Evolutionary conservation across 1,284 basidiomycete genomes (phyloP).

Genomic region (Takashimella koratensis): DNA sequence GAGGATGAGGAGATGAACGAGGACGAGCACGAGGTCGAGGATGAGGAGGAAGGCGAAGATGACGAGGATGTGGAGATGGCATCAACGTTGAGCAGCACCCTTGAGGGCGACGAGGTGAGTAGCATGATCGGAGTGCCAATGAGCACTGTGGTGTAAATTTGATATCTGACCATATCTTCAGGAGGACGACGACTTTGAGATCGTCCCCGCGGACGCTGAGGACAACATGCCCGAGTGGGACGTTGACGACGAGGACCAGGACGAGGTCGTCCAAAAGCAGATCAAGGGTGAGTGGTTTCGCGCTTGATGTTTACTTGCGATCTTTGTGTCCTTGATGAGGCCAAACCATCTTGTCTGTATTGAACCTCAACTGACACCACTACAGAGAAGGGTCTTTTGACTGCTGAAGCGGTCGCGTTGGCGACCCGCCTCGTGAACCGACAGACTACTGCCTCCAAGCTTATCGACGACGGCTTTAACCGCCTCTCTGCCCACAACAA

Average conservation of each 20-base stretch:
- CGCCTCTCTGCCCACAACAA: slow-evolving; percentile 87
- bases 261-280: slow-evolving; percentile 65
- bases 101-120: slow-evolving; percentile 26
- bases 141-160: neutral
- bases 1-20: slow-evolving; percentile 46
- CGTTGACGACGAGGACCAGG: slow-evolving; percentile 71
- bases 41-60: slow-evolving; percentile 46
- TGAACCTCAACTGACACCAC: slow-evolving; percentile 5
- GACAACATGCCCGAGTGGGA: slow-evolving; percentile 71
- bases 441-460: slow-evolving; percentile 77
- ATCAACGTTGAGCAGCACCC: slow-evolving; percentile 19
- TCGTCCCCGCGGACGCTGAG: slow-evolving; percentile 64
- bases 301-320: neutral
- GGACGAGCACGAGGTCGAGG: slow-evolving; percentile 42
- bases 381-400: slow-evolving; percentile 77
- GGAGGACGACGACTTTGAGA: slow-evolving; percentile 61
- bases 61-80: slow-evolving; percentile 39
- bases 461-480: slow-evolving; percentile 95
- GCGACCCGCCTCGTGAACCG: slow-evolving; percentile 92
- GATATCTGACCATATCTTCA: slow-evolving; percentile 8
- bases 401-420: slow-evolving; percentile 86
- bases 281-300: slow-evolving; percentile 61
- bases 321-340: slow-evolving; percentile 10
- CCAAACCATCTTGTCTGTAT: no score
- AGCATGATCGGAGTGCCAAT: neutral